Percentiles rank a stretch among this genome's conserved stretches.
phyloP scores from a whole-genome alignment of 2,329 filamentous ascomycete genomes.

The Penicillium sp. region DNA sequence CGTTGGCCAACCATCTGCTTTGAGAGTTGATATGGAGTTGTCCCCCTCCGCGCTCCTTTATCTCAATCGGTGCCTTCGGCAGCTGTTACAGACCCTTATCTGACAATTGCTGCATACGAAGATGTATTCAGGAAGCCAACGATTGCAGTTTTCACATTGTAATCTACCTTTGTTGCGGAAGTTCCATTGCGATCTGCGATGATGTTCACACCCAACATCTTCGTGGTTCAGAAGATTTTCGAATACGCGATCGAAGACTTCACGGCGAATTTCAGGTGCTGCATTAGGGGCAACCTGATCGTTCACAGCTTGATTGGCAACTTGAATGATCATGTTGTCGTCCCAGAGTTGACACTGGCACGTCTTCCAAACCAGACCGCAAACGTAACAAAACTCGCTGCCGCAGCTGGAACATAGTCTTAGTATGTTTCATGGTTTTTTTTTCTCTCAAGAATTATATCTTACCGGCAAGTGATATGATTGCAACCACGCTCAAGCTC shows the following conservation, averaged over 20 bases:
- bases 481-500: constrained; percentile 2
- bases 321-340: background rate
- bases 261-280: background rate
- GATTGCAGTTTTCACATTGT: background rate
- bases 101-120: background rate
- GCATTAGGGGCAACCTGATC: background rate
- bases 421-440: background rate
- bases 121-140: background rate
- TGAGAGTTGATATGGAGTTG: background rate
- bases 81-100: background rate
- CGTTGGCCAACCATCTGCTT: background rate
- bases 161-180: background rate
- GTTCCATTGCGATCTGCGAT: background rate
- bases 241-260: background rate
- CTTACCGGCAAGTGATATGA: constrained; percentile 8
- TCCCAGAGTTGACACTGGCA: background rate
- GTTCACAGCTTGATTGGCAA: background rate
- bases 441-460: background rate
- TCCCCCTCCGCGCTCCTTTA: background rate
- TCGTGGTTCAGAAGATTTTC: background rate
- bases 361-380: background rate
- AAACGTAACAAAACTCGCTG: constrained; percentile 2
- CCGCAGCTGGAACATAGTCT: background rate
- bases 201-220: background rate
- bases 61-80: background rate